Evolutionary conservation across 1,284 basidiomycete species (phyloP).

Genomic region (Vanrija sp.): DNA sequence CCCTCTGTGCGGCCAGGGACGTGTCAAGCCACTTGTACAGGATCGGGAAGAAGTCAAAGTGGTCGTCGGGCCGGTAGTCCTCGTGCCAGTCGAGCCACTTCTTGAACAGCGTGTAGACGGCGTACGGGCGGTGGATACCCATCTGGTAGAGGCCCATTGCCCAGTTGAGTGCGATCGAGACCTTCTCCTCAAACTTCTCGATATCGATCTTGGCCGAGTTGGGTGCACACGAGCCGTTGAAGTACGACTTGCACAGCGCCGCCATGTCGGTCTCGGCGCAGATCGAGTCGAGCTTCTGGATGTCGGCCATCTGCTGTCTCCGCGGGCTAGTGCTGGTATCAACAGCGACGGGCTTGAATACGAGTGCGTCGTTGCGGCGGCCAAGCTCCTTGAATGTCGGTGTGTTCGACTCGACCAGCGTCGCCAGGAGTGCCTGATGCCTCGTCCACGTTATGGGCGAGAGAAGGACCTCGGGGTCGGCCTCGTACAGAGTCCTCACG

Average conservation of each 20-base stretch:
- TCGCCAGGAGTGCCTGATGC: slow-evolving; percentile 47
- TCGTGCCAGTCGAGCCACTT: slow-evolving; percentile 59
- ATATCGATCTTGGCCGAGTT: slow-evolving; percentile 50
- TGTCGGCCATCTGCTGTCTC: slow-evolving; percentile 62
- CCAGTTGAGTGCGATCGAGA: slow-evolving; percentile 81
- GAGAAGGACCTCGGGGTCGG: slow-evolving; percentile 33
- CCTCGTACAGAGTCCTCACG: slow-evolving; percentile 30
- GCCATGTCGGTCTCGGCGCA: slow-evolving; percentile 64
- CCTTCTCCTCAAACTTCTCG: slow-evolving; percentile 54
- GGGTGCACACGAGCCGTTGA: slow-evolving; percentile 49
- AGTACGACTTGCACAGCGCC: slow-evolving; percentile 57
- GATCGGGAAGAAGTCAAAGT: slow-evolving; percentile 41
- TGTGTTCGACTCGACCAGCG: slow-evolving; percentile 17
- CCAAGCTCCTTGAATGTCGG: slow-evolving; percentile 52
- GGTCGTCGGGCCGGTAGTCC: slow-evolving; percentile 13
- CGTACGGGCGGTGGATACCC: slow-evolving; percentile 78
- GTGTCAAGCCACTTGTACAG: slow-evolving; percentile 82
- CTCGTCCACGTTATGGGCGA: slow-evolving; percentile 53
- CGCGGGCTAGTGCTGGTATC: slow-evolving; percentile 43
- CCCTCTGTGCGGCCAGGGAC: slow-evolving; percentile 60
- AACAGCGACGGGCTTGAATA: slow-evolving; percentile 62
- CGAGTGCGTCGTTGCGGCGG: slow-evolving; percentile 68
- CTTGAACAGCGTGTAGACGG: slow-evolving; percentile 68
- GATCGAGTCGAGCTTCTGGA: slow-evolving; percentile 80
- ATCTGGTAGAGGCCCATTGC: slow-evolving; percentile 77